Evolutionary conservation across 1,284 basidiomycete species (phyloP).

Genomic region (Athelia sp.): DNA sequence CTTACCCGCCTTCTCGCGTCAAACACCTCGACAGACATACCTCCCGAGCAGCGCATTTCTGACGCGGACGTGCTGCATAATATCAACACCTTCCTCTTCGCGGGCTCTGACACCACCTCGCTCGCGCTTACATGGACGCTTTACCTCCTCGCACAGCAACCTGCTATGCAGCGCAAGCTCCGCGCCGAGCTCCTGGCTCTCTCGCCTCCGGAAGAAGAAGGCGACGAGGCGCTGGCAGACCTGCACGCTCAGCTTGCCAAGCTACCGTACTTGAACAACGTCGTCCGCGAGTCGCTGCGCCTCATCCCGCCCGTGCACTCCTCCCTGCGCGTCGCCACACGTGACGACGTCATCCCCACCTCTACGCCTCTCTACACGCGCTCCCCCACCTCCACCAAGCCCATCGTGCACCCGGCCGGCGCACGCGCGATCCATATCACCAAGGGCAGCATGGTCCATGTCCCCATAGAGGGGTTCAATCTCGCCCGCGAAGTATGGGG

Average conservation of each 20-base stretch:
- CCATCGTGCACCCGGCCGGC: constrained; percentile 34
- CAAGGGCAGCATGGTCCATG: constrained; percentile 69
- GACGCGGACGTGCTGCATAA: constrained; percentile 78
- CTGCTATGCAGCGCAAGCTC: constrained; percentile 57
- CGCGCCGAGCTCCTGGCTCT: constrained; percentile 54
- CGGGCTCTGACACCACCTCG: constrained; percentile 80
- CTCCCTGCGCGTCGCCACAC: constrained; percentile 66
- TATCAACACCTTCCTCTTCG: constrained; percentile 85
- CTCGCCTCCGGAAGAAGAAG: constrained; percentile 24
- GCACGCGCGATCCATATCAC: constrained; percentile 46
- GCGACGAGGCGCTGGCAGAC: constrained; percentile 53
- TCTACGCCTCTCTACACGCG: constrained; percentile 54
- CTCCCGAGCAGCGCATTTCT: constrained; percentile 66
- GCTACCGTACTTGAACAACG: constrained; percentile 71
- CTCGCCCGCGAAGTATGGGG: constrained; percentile 74
- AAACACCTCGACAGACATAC: constrained; percentile 58
- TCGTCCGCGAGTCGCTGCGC: constrained; percentile 71
- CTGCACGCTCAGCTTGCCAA: constrained; percentile 52
- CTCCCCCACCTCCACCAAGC: constrained; percentile 25
- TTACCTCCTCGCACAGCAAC: constrained; percentile 61
- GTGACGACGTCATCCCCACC: constrained; percentile 72
- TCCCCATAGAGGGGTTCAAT: constrained; percentile 75
- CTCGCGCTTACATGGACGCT: constrained; percentile 77
- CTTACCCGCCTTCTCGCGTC: constrained; percentile 26
- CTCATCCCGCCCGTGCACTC: constrained; percentile 79